Base-by-base conservation (phyloP, 1,284 basidiomycete species). In the Violaceomyces palustris region DNA sequence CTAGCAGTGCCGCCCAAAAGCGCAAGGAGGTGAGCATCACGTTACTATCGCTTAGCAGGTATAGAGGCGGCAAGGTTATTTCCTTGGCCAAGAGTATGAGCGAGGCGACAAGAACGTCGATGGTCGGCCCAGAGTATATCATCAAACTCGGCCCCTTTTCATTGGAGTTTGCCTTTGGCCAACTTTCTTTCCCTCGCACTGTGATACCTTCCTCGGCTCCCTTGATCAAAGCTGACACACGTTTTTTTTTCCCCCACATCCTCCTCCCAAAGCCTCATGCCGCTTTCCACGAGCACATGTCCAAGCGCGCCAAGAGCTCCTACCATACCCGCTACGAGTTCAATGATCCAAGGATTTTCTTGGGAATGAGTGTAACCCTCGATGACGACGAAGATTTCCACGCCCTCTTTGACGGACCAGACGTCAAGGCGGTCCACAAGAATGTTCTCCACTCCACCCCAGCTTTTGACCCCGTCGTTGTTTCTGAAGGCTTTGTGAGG, bases 251-350 rank as follows among this genome's bases (percentile, higher is more conserved):
- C n/a, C n/a, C n/a, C n/a, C n/a, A 39, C 27, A 29, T 12, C n/a
- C n/a, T n/a, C n/a, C n/a, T n/a, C n/a, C n/a, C n/a, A n/a, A 42
- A 50, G 34, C 38, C 47, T 14, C 55, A 59, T 25, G 59, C 53
- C 30, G 45, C 45, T 34, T 29, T 64, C 3, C 54, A 59, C 45
- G 39, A 43, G 8, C 56, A 56, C 27, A 47, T 64, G 18, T 29
- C 47, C 43, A 55, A 51, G 45, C 61, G 61, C 26, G 45, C 35
- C 22, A 45, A 40, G 30, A 36, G 22, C 36, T 25, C 38, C 7
- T 64, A 61, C 54, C 25, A 50, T 39, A 61, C 52, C 18, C 49
- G 59, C 10, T 56, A 46, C 46, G 50, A 52, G 36, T 64, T 37
- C 47, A 53, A 55, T 19, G 53, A 64, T 25, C 48, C 59, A 31